Evolutionary conservation across 148 eudicot genomes (phyloP).

Genomic region (Agrostemma githago): DNA sequence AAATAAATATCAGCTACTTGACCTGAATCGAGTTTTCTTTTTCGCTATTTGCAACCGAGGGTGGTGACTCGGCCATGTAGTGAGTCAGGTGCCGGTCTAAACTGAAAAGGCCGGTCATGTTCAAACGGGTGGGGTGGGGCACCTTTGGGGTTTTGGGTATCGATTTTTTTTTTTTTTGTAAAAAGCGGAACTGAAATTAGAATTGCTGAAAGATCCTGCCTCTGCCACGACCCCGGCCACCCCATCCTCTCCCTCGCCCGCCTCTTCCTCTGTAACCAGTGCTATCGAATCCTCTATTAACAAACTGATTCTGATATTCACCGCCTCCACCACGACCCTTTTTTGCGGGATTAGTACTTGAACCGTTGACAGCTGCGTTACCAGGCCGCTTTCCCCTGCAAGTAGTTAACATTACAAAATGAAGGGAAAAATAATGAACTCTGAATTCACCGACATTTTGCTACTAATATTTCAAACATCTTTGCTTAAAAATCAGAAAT

Average conservation of each 20-base stretch:
- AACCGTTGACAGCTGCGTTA: constrained; percentile 41
- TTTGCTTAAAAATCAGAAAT: not conserved
- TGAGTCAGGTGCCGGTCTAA: not conserved
- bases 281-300: constrained; percentile 62
- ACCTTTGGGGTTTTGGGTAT: not conserved
- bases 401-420: no score
- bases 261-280: constrained; percentile 49
- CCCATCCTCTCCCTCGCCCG: constrained; percentile 55
- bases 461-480: not conserved
- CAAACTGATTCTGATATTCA: constrained; percentile 53
- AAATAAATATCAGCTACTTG: constrained; percentile 5
- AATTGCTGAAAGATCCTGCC: constrained; percentile 48
- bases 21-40: not conserved
- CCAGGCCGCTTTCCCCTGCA: constrained; percentile 59
- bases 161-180: no score
- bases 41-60: constrained; percentile 4
- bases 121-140: not conserved
- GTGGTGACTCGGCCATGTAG: not conserved
- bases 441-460: not conserved
- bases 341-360: constrained; percentile 42
- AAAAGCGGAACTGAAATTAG: not conserved
- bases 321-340: constrained; percentile 77
- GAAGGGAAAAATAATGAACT: not conserved
- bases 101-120: not conserved
- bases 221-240: constrained; percentile 65